A percentile compares a stretch with the other conserved stretches of the same genome.
Evolutionary conservation across 2,329 filamentous ascomycete species (phyloP).

Genomic region (Botryotinia calthae): DNA sequence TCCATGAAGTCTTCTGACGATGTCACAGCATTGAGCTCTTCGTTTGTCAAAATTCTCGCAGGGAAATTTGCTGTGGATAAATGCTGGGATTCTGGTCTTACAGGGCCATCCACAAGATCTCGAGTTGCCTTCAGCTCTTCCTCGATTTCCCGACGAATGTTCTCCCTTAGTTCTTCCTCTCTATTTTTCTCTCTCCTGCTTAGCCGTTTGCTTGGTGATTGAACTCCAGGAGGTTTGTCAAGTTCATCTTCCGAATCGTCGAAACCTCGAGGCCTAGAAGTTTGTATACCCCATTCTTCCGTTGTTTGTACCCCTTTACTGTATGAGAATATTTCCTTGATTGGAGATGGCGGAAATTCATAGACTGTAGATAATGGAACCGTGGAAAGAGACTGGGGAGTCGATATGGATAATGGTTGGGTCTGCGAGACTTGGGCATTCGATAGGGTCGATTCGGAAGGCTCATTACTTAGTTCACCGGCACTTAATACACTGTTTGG

Average conservation of each 20-base stretch:
- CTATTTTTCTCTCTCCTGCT: constrained; percentile 77
- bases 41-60: constrained; percentile 71
- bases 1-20: constrained; percentile 91
- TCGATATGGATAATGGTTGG: constrained; percentile 44
- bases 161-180: constrained; percentile 85
- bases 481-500: constrained; percentile 84
- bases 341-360: constrained; percentile 73
- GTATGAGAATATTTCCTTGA: constrained; percentile 88
- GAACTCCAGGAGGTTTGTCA: constrained; percentile 52
- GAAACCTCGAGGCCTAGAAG: constrained; percentile 52
- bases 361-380: constrained; percentile 73
- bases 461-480: constrained; percentile 75
- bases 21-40: constrained; percentile 87
- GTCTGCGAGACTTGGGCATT: constrained; percentile 42
- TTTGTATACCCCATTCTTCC: constrained; percentile 63
- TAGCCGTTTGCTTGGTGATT: constrained; percentile 67
- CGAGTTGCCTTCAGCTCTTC: constrained; percentile 79
- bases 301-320: constrained; percentile 95
- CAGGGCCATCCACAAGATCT: constrained; percentile 54
- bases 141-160: constrained; percentile 84
- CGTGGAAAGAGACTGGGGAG: constrained; percentile 67
- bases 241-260: constrained; percentile 65
- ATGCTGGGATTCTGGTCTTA: constrained; percentile 48
- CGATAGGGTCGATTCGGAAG: constrained; percentile 56
- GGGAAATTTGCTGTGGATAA: constrained; percentile 61